These are phyloP conservation scores for Podospora bellae-mahoneyi DNA, from an alignment of 495 filamentous ascomycete species.

Conservation along the genomic window DNA sequence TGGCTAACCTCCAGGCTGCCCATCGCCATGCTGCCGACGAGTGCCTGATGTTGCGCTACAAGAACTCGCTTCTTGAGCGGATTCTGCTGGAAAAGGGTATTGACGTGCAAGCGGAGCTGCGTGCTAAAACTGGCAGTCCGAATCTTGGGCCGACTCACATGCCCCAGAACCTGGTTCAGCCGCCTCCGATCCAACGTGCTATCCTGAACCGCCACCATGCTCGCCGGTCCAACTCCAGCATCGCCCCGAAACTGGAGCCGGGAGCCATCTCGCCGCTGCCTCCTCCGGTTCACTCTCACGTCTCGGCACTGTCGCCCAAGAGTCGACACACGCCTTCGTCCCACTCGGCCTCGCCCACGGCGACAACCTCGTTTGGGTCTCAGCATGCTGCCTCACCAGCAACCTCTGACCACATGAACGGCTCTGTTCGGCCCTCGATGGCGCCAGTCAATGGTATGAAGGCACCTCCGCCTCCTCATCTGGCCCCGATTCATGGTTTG, in stretches of 20 bases:
- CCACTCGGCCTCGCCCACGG: slow-evolving; percentile 72
- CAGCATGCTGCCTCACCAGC: slow-evolving; percentile 67
- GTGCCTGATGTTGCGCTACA: slow-evolving; percentile 96
- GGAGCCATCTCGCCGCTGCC: slow-evolving; percentile 50
- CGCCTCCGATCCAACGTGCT: slow-evolving; percentile 67
- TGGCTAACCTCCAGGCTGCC: slow-evolving; percentile 87
- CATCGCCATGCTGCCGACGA: slow-evolving; percentile 95
- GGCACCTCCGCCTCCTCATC: slow-evolving; percentile 33
- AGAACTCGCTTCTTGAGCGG: slow-evolving; percentile 92
- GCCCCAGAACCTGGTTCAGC: slow-evolving; percentile 61
- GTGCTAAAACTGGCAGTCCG: slow-evolving; percentile 77
- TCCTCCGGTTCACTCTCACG: slow-evolving; percentile 52
- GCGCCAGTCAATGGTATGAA: slow-evolving; percentile 41
- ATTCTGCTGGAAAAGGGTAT: slow-evolving; percentile 98
- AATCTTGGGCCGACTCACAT: slow-evolving; percentile 60
- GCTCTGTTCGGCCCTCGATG: slow-evolving; percentile 44
- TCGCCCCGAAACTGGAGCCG: slow-evolving; percentile 67
- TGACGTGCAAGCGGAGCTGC: slow-evolving; percentile 93
- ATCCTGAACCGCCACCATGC: slow-evolving; percentile 69
- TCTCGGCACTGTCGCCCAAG: slow-evolving; percentile 51
- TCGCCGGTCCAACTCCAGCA: slow-evolving; percentile 64
- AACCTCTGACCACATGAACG: slow-evolving; percentile 52
- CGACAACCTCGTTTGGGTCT: slow-evolving; percentile 67
- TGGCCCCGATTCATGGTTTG: slow-evolving; percentile 25
- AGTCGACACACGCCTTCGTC: slow-evolving; percentile 79